Conservation (phyloP, 345 rosid genomes). For the Cardiospermum halicacabum region DNA sequence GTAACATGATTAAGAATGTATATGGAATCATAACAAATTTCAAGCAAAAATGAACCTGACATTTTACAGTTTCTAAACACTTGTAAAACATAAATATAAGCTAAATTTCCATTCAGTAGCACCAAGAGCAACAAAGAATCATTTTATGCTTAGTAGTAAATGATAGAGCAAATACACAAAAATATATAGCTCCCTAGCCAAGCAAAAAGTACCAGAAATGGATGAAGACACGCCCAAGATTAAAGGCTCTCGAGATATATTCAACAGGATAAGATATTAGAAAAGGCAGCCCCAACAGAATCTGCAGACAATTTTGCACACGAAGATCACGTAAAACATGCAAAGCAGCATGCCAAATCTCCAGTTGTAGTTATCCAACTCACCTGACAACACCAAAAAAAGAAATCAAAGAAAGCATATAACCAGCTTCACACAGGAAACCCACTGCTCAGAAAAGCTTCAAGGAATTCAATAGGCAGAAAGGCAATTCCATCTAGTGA, state of each 20-base stretch:
- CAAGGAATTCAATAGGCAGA: not conserved
- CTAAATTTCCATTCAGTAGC: not conserved
- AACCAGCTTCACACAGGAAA: constrained; percentile 11
- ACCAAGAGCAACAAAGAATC: not conserved
- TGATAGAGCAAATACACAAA: not conserved
- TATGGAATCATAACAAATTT: not conserved
- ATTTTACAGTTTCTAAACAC: not conserved
- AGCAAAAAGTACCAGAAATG: constrained; percentile 74
- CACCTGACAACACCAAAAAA: constrained; percentile 42
- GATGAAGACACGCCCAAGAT: constrained; percentile 91
- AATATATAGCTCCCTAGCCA: constrained; percentile 4
- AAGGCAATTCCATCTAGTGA: constrained; percentile 1
- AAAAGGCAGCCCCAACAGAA: constrained; percentile 84
- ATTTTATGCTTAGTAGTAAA: not conserved
- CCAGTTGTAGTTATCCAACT: constrained; percentile 39
- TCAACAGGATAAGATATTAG: constrained; percentile 59
- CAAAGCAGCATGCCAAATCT: constrained; percentile 16
- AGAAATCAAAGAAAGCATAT: constrained; percentile 17
- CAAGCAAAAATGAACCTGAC: not conserved
- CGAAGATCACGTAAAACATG: constrained; percentile 26
- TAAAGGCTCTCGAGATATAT: constrained; percentile 81
- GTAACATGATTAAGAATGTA: not conserved
- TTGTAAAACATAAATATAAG: not conserved
- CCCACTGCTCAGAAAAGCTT: not conserved
- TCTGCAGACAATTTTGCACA: constrained; percentile 59